A percentile compares a stretch with the other conserved stretches of the same genome.
phyloP scores from a whole-genome alignment of 202 grass and related monocot species.

The Schoenoplectus tabernaemontani region DNA sequence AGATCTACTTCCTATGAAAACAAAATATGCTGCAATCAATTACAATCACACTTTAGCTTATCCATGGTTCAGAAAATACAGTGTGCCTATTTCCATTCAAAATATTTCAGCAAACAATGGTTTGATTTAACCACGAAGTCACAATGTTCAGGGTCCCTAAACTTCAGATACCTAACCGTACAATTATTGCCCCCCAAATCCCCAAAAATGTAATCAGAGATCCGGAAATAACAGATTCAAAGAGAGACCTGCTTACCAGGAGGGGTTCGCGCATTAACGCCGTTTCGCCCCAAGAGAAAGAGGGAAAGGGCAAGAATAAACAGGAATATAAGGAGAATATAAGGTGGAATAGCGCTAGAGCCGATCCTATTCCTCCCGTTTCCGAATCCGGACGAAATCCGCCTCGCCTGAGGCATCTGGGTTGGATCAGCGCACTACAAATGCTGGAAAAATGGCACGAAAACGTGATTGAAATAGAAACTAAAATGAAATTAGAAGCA shows the following conservation, averaged over 20 bases:
- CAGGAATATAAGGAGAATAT: constrained; percentile 60
- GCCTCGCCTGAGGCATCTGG: constrained; percentile 51
- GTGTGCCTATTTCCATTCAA: background rate
- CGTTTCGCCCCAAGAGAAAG: constrained; percentile 48
- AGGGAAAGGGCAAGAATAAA: constrained; percentile 48
- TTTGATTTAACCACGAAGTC: background rate
- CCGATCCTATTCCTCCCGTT: constrained; percentile 42
- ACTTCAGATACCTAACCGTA: background rate
- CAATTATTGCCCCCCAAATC: background rate
- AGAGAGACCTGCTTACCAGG: constrained; percentile 39
- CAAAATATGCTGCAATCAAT: background rate
- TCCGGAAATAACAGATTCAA: background rate
- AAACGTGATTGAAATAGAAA: background rate
- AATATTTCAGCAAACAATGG: background rate
- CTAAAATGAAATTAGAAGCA: background rate
- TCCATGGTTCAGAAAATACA: background rate
- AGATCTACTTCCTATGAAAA: background rate
- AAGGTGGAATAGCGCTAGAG: constrained; percentile 26
- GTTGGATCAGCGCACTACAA: constrained; percentile 16
- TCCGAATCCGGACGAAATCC: constrained; percentile 27
- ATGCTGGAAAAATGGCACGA: background rate
- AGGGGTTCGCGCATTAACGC: constrained; percentile 34
- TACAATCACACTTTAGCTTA: background rate
- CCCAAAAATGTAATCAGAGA: background rate
- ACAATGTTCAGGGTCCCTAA: background rate